A percentile compares a stretch with the other conserved stretches of the same genome.
phyloP scores from a whole-genome alignment of 2,329 filamentous ascomycete genomes.

The Aschersonia sp. region DNA sequence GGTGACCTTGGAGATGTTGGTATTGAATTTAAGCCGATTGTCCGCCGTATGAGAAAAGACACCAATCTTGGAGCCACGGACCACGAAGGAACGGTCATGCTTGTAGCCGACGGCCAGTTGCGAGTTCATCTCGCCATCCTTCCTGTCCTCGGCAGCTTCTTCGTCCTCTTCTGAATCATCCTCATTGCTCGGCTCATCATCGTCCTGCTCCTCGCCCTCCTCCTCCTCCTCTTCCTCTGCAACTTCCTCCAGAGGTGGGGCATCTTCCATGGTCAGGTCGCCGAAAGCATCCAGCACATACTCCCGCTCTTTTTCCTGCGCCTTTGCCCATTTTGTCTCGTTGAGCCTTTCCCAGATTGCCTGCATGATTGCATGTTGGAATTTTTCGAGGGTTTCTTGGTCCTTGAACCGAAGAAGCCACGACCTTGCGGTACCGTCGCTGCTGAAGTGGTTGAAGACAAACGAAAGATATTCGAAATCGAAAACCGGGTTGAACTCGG shows the following conservation, averaged over 20 bases:
- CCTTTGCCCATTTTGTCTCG: slow-evolving; percentile 83
- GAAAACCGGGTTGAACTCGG: slow-evolving; percentile 95
- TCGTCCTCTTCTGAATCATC: slow-evolving; percentile 57
- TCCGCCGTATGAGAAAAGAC: slow-evolving; percentile 94
- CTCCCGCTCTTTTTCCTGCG: slow-evolving; percentile 81
- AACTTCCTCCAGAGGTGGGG: slow-evolving; percentile 25
- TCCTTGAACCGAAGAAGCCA: slow-evolving; percentile 92
- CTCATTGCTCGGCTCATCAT: slow-evolving; percentile 53
- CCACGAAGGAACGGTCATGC: slow-evolving; percentile 91
- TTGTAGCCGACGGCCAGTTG: slow-evolving; percentile 94
- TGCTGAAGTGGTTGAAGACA: slow-evolving; percentile 93
- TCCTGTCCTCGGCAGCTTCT: slow-evolving; percentile 54
- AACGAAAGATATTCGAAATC: slow-evolving; percentile 99
- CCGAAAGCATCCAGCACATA: slow-evolving; percentile 94
- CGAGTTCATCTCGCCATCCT: slow-evolving; percentile 74
- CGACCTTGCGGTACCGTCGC: slow-evolving; percentile 81
- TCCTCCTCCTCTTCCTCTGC: slow-evolving; percentile 38
- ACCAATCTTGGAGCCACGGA: slow-evolving; percentile 93
- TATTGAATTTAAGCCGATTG: slow-evolving; percentile 89
- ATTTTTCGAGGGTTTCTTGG: slow-evolving; percentile 62
- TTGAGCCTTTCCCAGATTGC: slow-evolving; percentile 95
- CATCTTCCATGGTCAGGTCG: slow-evolving; percentile 83
- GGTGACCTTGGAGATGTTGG: slow-evolving; percentile 90
- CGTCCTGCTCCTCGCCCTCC: slow-evolving; percentile 43
- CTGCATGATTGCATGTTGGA: slow-evolving; percentile 90